phyloP scores from a whole-genome alignment of 2,329 filamentous ascomycete genomes.

The Metarhizium brunneum region DNA sequence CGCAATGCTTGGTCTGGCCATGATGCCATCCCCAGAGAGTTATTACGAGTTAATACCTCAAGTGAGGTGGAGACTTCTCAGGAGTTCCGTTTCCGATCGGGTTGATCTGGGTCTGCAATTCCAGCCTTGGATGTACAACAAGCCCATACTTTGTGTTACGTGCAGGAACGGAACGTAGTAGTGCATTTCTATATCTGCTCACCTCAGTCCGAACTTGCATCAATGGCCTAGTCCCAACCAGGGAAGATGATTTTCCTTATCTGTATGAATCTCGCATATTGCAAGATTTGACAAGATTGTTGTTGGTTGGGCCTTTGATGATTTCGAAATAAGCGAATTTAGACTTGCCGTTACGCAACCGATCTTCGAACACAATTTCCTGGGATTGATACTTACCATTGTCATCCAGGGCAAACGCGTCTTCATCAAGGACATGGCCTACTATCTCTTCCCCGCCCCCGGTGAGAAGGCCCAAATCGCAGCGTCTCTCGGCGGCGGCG shows the following conservation, averaged over 20 bases:
- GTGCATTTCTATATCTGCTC: too few species aligned
- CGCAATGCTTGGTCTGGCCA: not conserved
- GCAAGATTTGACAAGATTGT: too few species aligned
- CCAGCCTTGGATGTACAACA: too few species aligned
- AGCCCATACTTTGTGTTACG: too few species aligned
- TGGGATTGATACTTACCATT: slow-evolving; percentile 1
- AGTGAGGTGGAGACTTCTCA: not conserved
- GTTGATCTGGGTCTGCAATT: too few species aligned
- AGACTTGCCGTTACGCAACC: not conserved
- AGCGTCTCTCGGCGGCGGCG: slow-evolving; percentile 62
- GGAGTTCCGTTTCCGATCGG: too few species aligned
- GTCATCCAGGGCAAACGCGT: slow-evolving; percentile 67
- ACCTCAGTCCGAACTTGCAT: too few species aligned
- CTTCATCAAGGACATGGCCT: slow-evolving; percentile 97
- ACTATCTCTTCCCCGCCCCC: slow-evolving; percentile 78
- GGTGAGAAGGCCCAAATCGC: slow-evolving; percentile 59
- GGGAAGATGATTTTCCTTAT: too few species aligned
- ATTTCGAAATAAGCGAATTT: not conserved
- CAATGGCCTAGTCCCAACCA: too few species aligned
- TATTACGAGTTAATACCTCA: not conserved
- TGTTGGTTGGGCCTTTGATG: not conserved
- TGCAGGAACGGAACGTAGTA: too few species aligned
- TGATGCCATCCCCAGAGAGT: not conserved
- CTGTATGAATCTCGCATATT: too few species aligned
- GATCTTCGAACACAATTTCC: not conserved